Conservation (phyloP, 352 stramenopile genomes). For the Phytophthora rubi region DNA sequence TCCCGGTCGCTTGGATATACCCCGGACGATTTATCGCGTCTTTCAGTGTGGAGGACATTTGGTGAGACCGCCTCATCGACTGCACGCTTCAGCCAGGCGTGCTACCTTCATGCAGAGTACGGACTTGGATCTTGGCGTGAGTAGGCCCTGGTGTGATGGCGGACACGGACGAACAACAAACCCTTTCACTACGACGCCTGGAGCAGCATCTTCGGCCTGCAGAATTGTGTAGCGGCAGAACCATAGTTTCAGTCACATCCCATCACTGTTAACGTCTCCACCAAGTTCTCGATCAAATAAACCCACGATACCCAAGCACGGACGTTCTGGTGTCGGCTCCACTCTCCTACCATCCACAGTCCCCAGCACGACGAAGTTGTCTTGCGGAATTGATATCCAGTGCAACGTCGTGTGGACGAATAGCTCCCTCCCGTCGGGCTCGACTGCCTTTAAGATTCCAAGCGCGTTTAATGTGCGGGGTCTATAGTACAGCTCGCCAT, state of each 20-base stretch:
- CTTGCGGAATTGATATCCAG: conserved; percentile 14
- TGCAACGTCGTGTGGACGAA: conserved; percentile 23
- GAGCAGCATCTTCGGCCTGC: neutral
- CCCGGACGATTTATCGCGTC: neutral
- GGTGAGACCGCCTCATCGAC: too few species aligned
- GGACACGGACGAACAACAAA: neutral
- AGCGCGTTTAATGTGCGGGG: conserved; percentile 28
- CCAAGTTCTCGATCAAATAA: conserved; percentile 27
- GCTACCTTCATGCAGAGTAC: neutral
- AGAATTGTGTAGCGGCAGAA: too few species aligned
- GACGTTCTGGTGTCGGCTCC: conserved; percentile 4
- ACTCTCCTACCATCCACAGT: conserved; percentile 11
- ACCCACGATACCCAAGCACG: conserved; percentile 11
- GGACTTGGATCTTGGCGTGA: conserved; percentile 3
- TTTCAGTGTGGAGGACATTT: conserved; percentile 6
- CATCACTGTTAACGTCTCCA: neutral
- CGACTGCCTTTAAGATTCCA: conserved; percentile 25
- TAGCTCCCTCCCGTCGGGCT: conserved; percentile 15
- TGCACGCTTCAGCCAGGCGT: neutral
- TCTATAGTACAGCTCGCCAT: conserved; percentile 27
- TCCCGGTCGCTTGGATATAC: neutral
- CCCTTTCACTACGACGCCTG: neutral
- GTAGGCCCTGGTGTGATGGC: conserved; percentile 5
- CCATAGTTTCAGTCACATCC: too few species aligned
- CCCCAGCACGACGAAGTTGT: conserved; percentile 23